Conservation (phyloP, 805 yeast species). For the Lipomyces orientalis region DNA sequence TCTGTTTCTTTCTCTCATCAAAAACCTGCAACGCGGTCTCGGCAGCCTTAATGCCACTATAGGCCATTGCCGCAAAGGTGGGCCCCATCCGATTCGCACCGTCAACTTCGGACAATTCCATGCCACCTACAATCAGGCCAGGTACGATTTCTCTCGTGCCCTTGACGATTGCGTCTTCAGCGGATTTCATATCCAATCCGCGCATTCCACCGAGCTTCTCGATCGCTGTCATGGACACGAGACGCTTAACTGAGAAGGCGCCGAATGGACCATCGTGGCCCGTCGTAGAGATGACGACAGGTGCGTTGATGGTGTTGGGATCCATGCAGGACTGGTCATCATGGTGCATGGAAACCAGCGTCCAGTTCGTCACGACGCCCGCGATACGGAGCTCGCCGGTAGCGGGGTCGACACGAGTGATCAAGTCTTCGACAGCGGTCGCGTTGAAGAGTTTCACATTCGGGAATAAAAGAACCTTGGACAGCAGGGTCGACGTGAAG, state of each 20-base stretch:
- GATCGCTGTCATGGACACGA: conserved; percentile 51
- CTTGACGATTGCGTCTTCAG: conserved; percentile 77
- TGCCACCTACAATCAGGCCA: conserved; percentile 71
- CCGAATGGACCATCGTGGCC: conserved; percentile 89
- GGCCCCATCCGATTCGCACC: conserved; percentile 87
- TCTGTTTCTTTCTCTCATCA: conserved; percentile 41
- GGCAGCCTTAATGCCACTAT: conserved; percentile 80
- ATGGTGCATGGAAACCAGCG: conserved; percentile 75
- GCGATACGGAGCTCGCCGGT: conserved; percentile 68
- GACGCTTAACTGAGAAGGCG: conserved; percentile 76
- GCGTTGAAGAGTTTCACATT: conserved; percentile 80
- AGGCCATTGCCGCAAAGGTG: conserved; percentile 81
- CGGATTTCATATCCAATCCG: conserved; percentile 77
- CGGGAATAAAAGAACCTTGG: conserved; percentile 72
- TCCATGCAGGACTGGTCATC: conserved; percentile 82
- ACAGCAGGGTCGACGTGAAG: conserved; percentile 71
- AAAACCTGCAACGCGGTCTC: conserved; percentile 48
- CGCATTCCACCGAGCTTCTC: conserved; percentile 70
- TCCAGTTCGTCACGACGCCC: conserved; percentile 86
- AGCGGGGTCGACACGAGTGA: conserved; percentile 65
- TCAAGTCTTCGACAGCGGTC: conserved; percentile 79
- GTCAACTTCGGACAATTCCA: conserved; percentile 79
- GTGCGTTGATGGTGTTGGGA: conserved; percentile 73
- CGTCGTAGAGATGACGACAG: conserved; percentile 70
- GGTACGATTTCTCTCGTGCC: conserved; percentile 68